phyloP scores from a whole-genome alignment of 176 grass and related monocot genomes.

The Zoysia pacifica region DNA sequence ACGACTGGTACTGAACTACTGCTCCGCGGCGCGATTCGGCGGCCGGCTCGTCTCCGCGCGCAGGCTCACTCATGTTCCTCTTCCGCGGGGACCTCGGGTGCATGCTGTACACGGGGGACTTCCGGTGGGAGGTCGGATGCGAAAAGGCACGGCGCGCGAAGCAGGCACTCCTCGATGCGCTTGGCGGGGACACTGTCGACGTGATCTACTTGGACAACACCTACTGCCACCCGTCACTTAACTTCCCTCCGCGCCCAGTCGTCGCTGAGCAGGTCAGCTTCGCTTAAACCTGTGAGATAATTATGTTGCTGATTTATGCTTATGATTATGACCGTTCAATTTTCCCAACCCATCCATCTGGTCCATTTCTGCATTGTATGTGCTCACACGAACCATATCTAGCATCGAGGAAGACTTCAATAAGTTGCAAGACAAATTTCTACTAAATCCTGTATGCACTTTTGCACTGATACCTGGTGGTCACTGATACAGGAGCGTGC shows the following conservation, averaged over 20 bases:
- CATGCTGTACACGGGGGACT: conserved; percentile 76
- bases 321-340: not conserved
- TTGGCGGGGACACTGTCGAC: conserved; percentile 62
- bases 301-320: conserved; percentile 7
- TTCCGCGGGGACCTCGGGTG: conserved; percentile 82
- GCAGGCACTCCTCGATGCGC: conserved; percentile 64
- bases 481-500: not conserved
- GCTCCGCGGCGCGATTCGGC: not conserved
- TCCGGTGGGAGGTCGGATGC: conserved; percentile 71
- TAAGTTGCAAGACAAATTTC: not conserved
- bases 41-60: not conserved
- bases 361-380: not conserved
- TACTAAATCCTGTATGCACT: not conserved
- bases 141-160: conserved; percentile 56
- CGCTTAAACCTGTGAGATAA: not conserved
- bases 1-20: not conserved
- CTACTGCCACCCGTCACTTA: conserved; percentile 79
- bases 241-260: conserved; percentile 72
- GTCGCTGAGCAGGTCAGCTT: conserved; percentile 63
- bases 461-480: not conserved
- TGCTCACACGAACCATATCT: not conserved
- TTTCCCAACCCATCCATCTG: not conserved
- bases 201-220: conserved; percentile 85
- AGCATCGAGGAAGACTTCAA: not conserved
- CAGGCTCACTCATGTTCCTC: conserved; percentile 89